Percentiles rank a stretch among this genome's conserved stretches.
Evolutionary conservation across 768 basidiomycete species (phyloP).

Genomic region (Amanita exitialis): DNA sequence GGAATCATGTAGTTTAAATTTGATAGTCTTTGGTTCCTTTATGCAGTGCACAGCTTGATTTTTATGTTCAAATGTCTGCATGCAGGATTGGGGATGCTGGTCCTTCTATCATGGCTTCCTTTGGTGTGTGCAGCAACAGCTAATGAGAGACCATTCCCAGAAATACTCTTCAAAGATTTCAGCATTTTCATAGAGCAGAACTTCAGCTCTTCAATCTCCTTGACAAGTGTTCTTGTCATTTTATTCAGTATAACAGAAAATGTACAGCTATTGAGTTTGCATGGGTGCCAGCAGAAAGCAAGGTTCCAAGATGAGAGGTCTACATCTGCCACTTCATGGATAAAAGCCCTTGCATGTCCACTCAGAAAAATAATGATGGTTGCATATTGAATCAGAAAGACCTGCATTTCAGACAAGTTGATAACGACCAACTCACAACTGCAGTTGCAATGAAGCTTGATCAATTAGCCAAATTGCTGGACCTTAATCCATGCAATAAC

Average conservation of each 20-base stretch:
- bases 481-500: not conserved
- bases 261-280: constrained; percentile 11
- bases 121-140: not conserved
- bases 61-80: not conserved
- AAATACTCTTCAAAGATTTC: constrained; percentile 10
- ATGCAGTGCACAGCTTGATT: not conserved
- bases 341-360: not conserved
- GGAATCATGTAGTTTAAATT: no score
- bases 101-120: not conserved
- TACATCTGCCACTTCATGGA: no score
- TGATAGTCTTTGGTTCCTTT: no score
- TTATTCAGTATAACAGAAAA: constrained; percentile 13
- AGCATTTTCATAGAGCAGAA: constrained; percentile 8
- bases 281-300: constrained; percentile 8
- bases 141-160: constrained; percentile 8
- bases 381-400: not conserved
- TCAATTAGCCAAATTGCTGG: not conserved
- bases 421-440: not conserved
- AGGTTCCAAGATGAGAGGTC: not conserved
- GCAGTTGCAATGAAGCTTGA: not conserved
- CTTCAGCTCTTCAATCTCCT: constrained; percentile 10
- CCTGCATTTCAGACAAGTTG: not conserved
- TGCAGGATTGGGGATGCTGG: not conserved
- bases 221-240: constrained; percentile 10
- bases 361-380: not conserved